Percentiles rank a stretch among this genome's conserved stretches.
These are phyloP conservation scores for Prunus mume DNA, from an alignment of 306 rosid species.

Conservation along the genomic window DNA sequence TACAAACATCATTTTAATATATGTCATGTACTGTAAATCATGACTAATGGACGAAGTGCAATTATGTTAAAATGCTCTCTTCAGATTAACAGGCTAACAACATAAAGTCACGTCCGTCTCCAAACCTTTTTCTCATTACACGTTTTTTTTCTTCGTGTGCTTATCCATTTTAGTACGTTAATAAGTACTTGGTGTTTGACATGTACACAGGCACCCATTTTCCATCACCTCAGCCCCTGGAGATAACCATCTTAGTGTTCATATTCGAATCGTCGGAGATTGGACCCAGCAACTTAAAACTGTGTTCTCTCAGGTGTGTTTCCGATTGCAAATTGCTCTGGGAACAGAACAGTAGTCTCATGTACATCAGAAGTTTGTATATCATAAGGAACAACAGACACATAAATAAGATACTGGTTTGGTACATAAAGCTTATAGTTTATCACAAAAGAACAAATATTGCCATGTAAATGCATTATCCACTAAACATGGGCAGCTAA, in stretches of 20 bases:
- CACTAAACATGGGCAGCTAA: background rate
- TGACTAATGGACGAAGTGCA: too few species aligned
- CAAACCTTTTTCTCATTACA: too few species aligned
- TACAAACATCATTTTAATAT: background rate
- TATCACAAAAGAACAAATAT: background rate
- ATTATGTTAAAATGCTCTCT: background rate
- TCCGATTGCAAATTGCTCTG: background rate
- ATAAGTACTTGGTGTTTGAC: background rate
- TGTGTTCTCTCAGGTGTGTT: conserved; percentile 51
- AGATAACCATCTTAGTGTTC: conserved; percentile 59
- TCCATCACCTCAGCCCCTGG: conserved; percentile 72
- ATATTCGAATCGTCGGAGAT: conserved; percentile 58
- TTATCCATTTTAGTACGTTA: background rate
- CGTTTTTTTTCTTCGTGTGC: too few species aligned
- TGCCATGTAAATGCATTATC: background rate
- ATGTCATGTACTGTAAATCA: background rate
- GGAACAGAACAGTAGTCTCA: too few species aligned
- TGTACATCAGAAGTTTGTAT: too few species aligned
- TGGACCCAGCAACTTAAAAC: conserved; percentile 56
- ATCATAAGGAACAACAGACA: too few species aligned
- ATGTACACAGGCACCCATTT: conserved; percentile 56
- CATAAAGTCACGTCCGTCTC: background rate
- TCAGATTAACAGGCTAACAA: background rate
- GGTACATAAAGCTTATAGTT: background rate
- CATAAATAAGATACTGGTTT: too few species aligned